phyloP scores from a whole-genome alignment of 352 stramenopile species.

The Globisporangium rhizosaccharum region DNA sequence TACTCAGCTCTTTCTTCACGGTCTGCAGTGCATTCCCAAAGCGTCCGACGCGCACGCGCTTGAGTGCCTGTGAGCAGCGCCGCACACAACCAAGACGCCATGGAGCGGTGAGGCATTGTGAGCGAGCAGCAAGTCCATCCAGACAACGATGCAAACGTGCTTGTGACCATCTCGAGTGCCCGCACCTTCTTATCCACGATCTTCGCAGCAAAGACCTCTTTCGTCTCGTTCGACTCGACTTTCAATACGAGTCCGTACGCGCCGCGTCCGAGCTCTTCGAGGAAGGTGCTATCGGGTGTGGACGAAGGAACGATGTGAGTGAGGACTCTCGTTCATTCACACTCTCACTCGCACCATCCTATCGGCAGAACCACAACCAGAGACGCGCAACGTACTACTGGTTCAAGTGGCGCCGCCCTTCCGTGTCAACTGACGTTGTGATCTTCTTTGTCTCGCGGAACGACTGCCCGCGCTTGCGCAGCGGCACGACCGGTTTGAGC shows the following conservation, averaged over 20 bases:
- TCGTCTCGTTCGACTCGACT: conserved; percentile 59
- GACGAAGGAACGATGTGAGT: background rate
- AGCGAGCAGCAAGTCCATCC: background rate
- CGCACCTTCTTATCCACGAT: conserved; percentile 64
- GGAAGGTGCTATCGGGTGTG: conserved; percentile 41
- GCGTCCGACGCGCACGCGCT: conserved; percentile 55
- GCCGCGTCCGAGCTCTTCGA: conserved; percentile 63
- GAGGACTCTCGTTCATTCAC: no score
- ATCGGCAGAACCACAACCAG: background rate
- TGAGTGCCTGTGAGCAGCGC: conserved; percentile 26
- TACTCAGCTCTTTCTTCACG: conserved; percentile 92
- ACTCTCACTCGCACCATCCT: background rate
- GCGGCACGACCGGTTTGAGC: conserved; percentile 46
- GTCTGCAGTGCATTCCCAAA: conserved; percentile 73
- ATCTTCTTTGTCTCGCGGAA: conserved; percentile 66
- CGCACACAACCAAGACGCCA: background rate
- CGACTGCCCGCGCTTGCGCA: conserved; percentile 60
- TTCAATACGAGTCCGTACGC: conserved; percentile 73
- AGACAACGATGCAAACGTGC: no score
- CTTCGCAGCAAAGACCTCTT: conserved; percentile 69
- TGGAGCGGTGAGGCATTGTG: background rate
- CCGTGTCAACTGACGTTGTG: conserved; percentile 35
- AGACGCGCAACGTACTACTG: conserved; percentile 45
- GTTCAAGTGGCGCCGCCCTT: conserved; percentile 58
- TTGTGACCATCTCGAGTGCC: no score